Percentiles rank a stretch among this genome's conserved stretches.
Evolutionary conservation across 305 asterid species (phyloP).

Genomic region (Ruellia speciosa): DNA sequence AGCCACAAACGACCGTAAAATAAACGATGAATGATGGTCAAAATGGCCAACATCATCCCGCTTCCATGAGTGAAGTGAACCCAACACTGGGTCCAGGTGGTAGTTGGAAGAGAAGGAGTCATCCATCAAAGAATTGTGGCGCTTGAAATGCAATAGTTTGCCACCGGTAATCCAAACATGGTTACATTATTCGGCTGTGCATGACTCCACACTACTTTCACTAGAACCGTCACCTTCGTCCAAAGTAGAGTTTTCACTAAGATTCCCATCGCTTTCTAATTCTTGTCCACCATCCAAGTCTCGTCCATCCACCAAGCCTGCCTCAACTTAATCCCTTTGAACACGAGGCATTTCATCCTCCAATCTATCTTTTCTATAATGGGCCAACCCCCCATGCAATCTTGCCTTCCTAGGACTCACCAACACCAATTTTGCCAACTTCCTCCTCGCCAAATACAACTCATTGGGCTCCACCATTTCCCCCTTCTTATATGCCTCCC

Average conservation of each 20-base stretch:
- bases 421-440: constrained; percentile 51
- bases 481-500: constrained; percentile 85
- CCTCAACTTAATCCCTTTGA: constrained; percentile 22
- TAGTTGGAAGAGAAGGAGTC: neutral
- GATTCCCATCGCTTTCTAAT: constrained; percentile 19
- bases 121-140: neutral
- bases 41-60: too few relatives aligned
- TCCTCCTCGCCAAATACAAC: constrained; percentile 79
- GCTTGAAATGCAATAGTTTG: neutral
- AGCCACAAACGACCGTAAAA: too few relatives aligned
- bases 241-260: constrained; percentile 25
- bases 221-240: constrained; percentile 28
- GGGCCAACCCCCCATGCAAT: constrained; percentile 36
- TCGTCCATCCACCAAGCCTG: constrained; percentile 19
- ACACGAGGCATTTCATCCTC: constrained; percentile 28
- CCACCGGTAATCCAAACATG: neutral
- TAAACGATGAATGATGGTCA: too few relatives aligned
- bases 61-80: too few relatives aligned
- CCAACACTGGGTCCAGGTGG: too few relatives aligned
- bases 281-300: constrained; percentile 22
- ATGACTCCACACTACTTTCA: constrained; percentile 21
- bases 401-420: constrained; percentile 67
- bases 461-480: constrained; percentile 68
- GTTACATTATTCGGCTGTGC: constrained; percentile 17
- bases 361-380: constrained; percentile 35